phyloP scores from a whole-genome alignment of 345 rosid genomes.

The Citrus glauca region DNA sequence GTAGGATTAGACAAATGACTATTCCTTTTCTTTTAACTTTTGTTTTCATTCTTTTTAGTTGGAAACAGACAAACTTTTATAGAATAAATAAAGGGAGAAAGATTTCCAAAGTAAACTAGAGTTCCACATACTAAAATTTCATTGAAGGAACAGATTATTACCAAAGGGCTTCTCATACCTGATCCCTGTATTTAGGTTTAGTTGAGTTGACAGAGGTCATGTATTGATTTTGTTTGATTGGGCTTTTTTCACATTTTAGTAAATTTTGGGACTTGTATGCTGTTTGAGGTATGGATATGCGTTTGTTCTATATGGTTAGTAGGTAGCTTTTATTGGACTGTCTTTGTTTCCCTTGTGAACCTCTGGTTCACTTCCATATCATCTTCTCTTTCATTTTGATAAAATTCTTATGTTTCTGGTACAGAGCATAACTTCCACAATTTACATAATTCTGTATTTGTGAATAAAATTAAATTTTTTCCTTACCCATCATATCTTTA shows the following conservation, averaged over 20 bases:
- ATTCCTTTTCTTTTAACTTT: neutral
- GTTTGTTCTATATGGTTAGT: neutral
- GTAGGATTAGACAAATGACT: neutral
- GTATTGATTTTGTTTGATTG: neutral
- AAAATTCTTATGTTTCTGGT: too few relatives aligned
- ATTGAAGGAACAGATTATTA: neutral
- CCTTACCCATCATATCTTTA: constrained; percentile 8
- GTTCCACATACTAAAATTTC: neutral
- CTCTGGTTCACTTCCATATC: neutral
- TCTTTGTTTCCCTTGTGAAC: neutral
- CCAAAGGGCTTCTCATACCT: neutral
- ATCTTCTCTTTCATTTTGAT: neutral
- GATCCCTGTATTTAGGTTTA: neutral
- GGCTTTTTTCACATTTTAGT: neutral
- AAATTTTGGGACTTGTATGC: neutral
- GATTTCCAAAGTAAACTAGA: neutral
- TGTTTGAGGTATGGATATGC: neutral
- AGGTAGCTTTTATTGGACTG: neutral
- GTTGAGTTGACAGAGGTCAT: neutral
- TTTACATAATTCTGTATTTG: neutral
- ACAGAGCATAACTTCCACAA: neutral
- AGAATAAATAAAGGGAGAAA: neutral
- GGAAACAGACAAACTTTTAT: neutral
- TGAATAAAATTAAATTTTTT: neutral
- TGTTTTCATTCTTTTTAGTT: neutral